Percentiles rank a stretch among this genome's conserved stretches.
Evolutionary conservation across 2,329 filamentous ascomycete species (phyloP).

Genomic region (Verticillium isaacii): DNA sequence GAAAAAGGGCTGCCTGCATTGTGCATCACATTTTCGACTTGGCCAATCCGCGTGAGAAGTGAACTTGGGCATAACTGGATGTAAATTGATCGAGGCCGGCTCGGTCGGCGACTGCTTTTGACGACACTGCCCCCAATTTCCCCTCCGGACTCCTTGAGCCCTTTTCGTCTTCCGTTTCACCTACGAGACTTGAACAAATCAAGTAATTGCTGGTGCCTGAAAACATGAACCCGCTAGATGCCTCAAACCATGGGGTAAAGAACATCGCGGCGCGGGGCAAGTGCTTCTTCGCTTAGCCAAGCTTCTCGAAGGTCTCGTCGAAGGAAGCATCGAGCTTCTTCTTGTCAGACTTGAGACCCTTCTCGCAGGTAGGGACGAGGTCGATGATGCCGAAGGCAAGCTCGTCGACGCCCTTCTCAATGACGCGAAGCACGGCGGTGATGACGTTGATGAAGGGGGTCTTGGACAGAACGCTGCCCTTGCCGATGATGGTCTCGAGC

Average conservation of each 20-base stretch:
- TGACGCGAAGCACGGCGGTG: slow-evolving; percentile 8
- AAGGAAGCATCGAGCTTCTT: slow-evolving; percentile 2
- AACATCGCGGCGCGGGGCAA: not conserved
- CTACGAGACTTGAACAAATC: not conserved
- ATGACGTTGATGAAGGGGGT: slow-evolving; percentile 12
- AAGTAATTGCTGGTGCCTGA: no score
- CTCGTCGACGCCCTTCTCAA: slow-evolving; percentile 13
- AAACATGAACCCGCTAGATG: no score
- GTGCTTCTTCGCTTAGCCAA: not conserved
- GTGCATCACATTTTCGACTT: no score
- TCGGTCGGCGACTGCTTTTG: not conserved
- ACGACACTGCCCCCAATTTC: not conserved
- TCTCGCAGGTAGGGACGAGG: slow-evolving; percentile 12
- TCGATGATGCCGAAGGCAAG: slow-evolving; percentile 13
- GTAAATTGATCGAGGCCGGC: not conserved
- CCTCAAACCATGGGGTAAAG: not conserved
- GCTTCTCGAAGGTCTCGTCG: not conserved
- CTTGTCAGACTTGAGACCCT: slow-evolving; percentile 4
- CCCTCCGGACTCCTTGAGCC: not conserved
- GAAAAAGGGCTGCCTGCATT: no score
- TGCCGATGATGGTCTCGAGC: slow-evolving; percentile 14
- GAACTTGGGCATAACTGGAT: not conserved
- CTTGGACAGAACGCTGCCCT: slow-evolving; percentile 6
- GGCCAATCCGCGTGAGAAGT: no score
- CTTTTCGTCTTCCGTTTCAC: no score